Evolutionary conservation across 148 eudicot species (phyloP), one percentile per base, ranked within the genome.

Genomic region (Tetragonia tetragonoides): DNA sequence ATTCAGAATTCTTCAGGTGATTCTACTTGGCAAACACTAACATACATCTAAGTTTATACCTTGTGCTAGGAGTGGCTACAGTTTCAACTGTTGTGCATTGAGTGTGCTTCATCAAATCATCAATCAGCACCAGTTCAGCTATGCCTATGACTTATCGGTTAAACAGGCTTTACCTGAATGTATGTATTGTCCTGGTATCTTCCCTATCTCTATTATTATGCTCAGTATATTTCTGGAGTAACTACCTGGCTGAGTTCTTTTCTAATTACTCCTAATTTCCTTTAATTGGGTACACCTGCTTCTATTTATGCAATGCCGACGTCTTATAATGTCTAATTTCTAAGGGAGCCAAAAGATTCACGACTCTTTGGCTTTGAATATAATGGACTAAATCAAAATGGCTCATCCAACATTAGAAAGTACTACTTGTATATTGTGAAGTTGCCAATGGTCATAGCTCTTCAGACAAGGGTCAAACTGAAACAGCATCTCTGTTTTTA

Each of bases 101-200:
- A 24, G 15, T 3, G 37, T 10, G 17, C 16, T 66, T 38, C 78
- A 18, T 51, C 68, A 62, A 66, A 51, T 38, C 78, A 18, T 51
- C 68, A 62, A 66, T 53, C 72, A 51, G 67, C 60, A 6, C 68
- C 41, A 46, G 23, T 40, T 62, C 15, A 28, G 34, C 34, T 28
- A 28, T 28, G 0, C 20, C 54, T n/a, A 23, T 34, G 49, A 10
- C 41, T 54, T 20, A 12, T n/a, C 34, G 39, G 53, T 24, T 54
- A 59, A 74, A 68, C 46, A 80, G 74, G 82, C 69, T 21, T 12
- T 61, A 56, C 14, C 41, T 47, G 40, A 40, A 75, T 67, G 70
- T 74, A 47, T 41, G 77, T 80, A 8, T 38, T 12, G 20, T 46
- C 37, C 28, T 80, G 68, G 38, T 11, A 14, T 17, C 37, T 56